Evolutionary conservation across 2,329 filamentous ascomycete genomes (phyloP).

Genomic region (Cladosporium sp.): DNA sequence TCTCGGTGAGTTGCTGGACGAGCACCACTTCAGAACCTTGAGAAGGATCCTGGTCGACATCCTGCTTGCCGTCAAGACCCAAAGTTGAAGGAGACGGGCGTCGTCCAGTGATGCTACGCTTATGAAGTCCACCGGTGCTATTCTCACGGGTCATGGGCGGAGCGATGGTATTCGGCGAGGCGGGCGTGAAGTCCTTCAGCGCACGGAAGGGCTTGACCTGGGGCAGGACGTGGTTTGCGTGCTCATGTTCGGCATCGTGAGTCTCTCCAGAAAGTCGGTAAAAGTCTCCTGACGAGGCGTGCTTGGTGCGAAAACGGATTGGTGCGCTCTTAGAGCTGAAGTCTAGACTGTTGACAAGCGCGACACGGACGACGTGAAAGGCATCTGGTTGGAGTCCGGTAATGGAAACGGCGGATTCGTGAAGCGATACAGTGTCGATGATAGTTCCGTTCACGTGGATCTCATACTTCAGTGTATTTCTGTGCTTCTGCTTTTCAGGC

Average conservation of each 20-base stretch:
- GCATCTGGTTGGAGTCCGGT: conserved; percentile 80
- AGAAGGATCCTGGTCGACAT: conserved; percentile 33
- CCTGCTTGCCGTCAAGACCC: conserved; percentile 33
- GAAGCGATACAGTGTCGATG: conserved; percentile 81
- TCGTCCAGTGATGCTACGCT: conserved; percentile 67
- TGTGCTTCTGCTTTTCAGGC: conserved; percentile 39
- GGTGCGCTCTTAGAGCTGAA: conserved; percentile 87
- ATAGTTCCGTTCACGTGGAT: conserved; percentile 79
- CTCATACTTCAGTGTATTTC: conserved; percentile 76
- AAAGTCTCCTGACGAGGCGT: conserved; percentile 40
- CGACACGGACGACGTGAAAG: conserved; percentile 90
- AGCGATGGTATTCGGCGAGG: conserved; percentile 53
- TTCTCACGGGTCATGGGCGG: conserved; percentile 64
- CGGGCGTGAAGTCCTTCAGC: conserved; percentile 51
- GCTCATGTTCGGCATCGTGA: conserved; percentile 35
- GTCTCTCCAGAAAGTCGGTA: conserved; percentile 30
- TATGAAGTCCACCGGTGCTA: conserved; percentile 50
- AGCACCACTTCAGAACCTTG: conserved; percentile 57
- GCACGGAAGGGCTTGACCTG: conserved; percentile 48
- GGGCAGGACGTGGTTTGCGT: conserved; percentile 46
- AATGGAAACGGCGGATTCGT: conserved; percentile 86
- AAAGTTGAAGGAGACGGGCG: conserved; percentile 61
- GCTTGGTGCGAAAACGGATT: conserved; percentile 72
- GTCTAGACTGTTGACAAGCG: conserved; percentile 85
- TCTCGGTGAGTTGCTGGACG: conserved; percentile 73